Base-by-base conservation (phyloP, 257 asterid genomes). In the Fraxinus anomala region DNA sequence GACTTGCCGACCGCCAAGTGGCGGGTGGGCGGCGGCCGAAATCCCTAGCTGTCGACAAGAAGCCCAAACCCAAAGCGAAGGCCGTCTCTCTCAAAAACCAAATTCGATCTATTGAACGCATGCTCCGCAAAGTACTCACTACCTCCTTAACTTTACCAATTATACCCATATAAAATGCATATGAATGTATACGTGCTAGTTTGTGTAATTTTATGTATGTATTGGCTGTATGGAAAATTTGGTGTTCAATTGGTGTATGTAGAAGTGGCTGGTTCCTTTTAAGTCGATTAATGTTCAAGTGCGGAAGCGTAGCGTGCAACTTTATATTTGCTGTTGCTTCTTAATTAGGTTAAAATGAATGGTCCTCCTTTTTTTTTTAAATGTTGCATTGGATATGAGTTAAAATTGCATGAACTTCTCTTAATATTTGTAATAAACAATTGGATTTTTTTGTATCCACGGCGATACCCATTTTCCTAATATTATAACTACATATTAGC, bases 41-140 rank as follows among this genome's bases (percentile, higher is more conserved):
- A 83, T 44, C 91, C 56, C 87, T 91, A 11, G 79, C 86, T 12
- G 84, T 88, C n/a, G 96, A 85, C 76, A 93, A 88, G 82, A 92
- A 92, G 61, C 74, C 95, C 24, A 92, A 86, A 76, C 80, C 86
- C 72, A 92, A 94, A 72, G 88, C 94, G 6, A 94, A 91, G 73
- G 78, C 90, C 59, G 93, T 89, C 73, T 86, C 97, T 78, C 87
- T 92, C 82, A 92, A 93, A 78, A 95, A 95, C 81, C 98, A 92
- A 80, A 91, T 94, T 76, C 97, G 98, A 77, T 94, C 98, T 33
- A 80, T 79, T 19, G 91, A 92, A 83, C 97, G 98, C 77, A 87
- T 94, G 89, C 97, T 95, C 76, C 94, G 98, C 73, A 92, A 90
- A 76, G 99, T 94, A 91, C 79, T 61, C 6, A 74, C 74, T 59